Evolutionary conservation across 768 basidiomycete genomes (phyloP).

Genomic region (Russula dissimulans): DNA sequence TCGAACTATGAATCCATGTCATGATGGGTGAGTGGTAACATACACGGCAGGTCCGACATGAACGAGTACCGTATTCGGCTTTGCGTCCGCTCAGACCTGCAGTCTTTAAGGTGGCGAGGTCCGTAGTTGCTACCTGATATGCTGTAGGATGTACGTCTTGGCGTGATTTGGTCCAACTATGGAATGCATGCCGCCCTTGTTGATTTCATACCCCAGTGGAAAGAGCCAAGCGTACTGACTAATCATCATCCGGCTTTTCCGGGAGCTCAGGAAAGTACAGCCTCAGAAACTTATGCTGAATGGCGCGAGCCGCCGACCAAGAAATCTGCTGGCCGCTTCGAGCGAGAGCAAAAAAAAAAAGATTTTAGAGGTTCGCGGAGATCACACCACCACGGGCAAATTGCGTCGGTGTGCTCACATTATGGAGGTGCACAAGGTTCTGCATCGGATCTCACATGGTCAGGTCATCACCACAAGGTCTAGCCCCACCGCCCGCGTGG

Average conservation of each 20-base stretch:
- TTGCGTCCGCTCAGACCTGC: constrained; percentile 82
- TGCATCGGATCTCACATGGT: constrained; percentile 21
- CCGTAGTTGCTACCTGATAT: constrained; percentile 51
- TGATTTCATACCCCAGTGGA: constrained; percentile 8
- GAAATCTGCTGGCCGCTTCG: constrained; percentile 74
- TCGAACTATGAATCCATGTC: constrained; percentile 38
- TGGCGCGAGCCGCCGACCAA: constrained; percentile 78
- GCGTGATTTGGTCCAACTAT: constrained; percentile 11
- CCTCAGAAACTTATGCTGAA: constrained; percentile 69
- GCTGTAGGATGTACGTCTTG: constrained; percentile 56
- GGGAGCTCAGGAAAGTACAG: constrained; percentile 68
- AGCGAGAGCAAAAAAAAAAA: neutral
- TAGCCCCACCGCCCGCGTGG: neutral
- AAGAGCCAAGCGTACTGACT: constrained; percentile 27
- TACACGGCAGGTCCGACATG: neutral
- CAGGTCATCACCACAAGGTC: neutral
- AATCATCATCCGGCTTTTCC: constrained; percentile 49
- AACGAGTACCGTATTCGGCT: constrained; percentile 70
- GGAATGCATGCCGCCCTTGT: neutral
- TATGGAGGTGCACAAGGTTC: constrained; percentile 64
- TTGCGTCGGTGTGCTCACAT: constrained; percentile 35
- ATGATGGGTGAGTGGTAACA: neutral
- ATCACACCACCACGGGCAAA: neutral
- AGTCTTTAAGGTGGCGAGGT: constrained; percentile 48
- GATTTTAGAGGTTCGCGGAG: neutral